Conservation (phyloP, 1,284 basidiomycete genomes). For the Tilletia indica region DNA sequence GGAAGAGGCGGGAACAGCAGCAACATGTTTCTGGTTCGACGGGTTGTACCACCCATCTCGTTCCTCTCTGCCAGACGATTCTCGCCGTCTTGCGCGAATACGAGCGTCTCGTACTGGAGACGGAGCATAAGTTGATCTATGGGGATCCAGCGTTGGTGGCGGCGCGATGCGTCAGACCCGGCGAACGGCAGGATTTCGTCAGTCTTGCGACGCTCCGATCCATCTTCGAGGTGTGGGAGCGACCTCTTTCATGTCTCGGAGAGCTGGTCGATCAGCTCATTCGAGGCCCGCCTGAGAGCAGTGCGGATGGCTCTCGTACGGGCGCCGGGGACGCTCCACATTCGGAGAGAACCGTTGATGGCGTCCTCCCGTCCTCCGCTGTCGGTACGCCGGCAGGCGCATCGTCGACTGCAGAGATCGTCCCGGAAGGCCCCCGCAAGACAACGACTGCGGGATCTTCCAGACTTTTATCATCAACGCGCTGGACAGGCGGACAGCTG, state of each 20-base stretch:
- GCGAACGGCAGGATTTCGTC: conserved; percentile 24
- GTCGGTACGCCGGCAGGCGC: conserved; percentile 5
- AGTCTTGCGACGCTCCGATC: conserved; percentile 36
- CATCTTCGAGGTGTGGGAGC: conserved; percentile 34
- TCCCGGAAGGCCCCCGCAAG: not conserved
- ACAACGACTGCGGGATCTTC: not conserved
- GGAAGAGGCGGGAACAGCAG: not conserved
- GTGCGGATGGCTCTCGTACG: not conserved
- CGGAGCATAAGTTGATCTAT: conserved; percentile 31
- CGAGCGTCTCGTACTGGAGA: conserved; percentile 30
- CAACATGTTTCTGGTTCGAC: too few relatives aligned
- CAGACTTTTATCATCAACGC: too few relatives aligned
- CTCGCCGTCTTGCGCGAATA: conserved; percentile 32
- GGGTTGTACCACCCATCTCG: conserved; percentile 28
- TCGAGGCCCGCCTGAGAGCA: conserved; percentile 20
- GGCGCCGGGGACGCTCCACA: too few relatives aligned
- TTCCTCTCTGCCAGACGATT: conserved; percentile 36
- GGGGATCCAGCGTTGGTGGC: conserved; percentile 31
- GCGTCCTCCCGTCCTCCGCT: conserved; percentile 9
- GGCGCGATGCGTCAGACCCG: not conserved
- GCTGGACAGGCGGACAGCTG: conserved; percentile 40
- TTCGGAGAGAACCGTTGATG: not conserved
- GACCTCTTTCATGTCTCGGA: conserved; percentile 32
- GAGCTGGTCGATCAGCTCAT: conserved; percentile 29
- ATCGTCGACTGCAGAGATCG: not conserved